Evolutionary conservation across 2,329 filamentous ascomycete genomes (phyloP).

Genomic region (Periconia macrospinosa): DNA sequence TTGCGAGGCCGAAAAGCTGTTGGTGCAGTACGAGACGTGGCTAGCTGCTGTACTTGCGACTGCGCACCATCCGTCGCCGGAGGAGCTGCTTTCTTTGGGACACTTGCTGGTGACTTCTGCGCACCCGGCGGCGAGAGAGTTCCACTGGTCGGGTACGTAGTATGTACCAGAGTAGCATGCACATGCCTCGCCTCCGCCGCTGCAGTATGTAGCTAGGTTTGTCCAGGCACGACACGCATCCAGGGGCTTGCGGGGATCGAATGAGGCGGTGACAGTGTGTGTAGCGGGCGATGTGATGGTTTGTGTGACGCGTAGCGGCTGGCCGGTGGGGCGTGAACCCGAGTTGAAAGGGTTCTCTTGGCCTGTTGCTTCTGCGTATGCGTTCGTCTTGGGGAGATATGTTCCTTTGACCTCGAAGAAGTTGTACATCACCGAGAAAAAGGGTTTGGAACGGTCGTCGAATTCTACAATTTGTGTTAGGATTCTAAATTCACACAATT

Average conservation of each 20-base stretch:
- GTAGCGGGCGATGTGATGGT: neutral
- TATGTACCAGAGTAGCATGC: slow-evolving; percentile 1
- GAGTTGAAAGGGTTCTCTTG: neutral
- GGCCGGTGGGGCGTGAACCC: neutral
- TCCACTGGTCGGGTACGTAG: slow-evolving; percentile 3
- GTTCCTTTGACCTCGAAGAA: neutral
- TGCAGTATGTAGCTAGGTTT: neutral
- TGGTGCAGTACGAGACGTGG: neutral
- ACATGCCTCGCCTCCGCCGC: neutral
- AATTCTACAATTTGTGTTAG: neutral
- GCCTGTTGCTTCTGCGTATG: neutral
- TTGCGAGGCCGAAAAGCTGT: neutral
- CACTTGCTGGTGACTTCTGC: neutral
- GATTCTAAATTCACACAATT: no score
- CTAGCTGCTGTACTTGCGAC: neutral
- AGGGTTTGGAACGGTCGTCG: neutral
- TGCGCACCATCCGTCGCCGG: neutral
- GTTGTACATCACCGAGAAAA: slow-evolving; percentile 3
- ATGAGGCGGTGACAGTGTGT: neutral
- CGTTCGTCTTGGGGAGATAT: neutral
- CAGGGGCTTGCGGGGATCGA: neutral
- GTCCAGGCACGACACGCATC: neutral
- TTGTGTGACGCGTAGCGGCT: neutral
- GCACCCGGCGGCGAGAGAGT: slow-evolving; percentile 1
- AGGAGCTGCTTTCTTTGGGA: neutral